phyloP scores from a whole-genome alignment of 2,329 filamentous ascomycete species.

The Elsinoe perseae region DNA sequence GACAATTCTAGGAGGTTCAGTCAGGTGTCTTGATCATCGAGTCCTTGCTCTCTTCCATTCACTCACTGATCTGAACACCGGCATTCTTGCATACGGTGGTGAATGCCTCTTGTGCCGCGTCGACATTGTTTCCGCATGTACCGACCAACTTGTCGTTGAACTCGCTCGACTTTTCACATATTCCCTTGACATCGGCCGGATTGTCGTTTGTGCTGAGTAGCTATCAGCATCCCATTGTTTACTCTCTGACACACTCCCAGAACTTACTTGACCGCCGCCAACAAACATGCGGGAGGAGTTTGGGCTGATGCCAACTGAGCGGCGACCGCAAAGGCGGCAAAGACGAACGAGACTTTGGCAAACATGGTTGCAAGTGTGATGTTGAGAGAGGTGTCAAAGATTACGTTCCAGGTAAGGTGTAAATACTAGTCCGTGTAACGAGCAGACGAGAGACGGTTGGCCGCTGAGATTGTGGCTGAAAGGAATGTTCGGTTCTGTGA shows the following conservation, averaged over 20 bases:
- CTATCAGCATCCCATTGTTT: constrained; percentile 12
- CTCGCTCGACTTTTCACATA: constrained; percentile 27
- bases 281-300: constrained; percentile 43
- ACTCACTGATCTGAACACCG: constrained; percentile 27
- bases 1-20: constrained; percentile 17
- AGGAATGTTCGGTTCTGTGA: constrained; percentile 12
- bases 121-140: constrained; percentile 26
- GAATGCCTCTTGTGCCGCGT: constrained; percentile 27
- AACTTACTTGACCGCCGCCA: constrained; percentile 44
- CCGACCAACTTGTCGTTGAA: constrained; percentile 25
- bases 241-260: neutral
- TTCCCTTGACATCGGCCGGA: constrained; percentile 27
- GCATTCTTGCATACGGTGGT: constrained; percentile 27
- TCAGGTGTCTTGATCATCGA: neutral
- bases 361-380: constrained; percentile 32
- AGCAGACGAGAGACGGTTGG: constrained; percentile 12
- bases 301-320: constrained; percentile 36
- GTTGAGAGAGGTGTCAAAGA: neutral
- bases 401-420: neutral
- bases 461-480: constrained; percentile 12
- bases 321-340: constrained; percentile 40
- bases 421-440: constrained; percentile 10
- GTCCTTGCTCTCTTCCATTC: neutral
- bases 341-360: constrained; percentile 36
- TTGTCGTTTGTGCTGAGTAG: constrained; percentile 27